Percentiles rank a stretch among this genome's conserved stretches.
Evolutionary conservation across 352 stramenopile species (phyloP).

Genomic region (Pythium aquatile): DNA sequence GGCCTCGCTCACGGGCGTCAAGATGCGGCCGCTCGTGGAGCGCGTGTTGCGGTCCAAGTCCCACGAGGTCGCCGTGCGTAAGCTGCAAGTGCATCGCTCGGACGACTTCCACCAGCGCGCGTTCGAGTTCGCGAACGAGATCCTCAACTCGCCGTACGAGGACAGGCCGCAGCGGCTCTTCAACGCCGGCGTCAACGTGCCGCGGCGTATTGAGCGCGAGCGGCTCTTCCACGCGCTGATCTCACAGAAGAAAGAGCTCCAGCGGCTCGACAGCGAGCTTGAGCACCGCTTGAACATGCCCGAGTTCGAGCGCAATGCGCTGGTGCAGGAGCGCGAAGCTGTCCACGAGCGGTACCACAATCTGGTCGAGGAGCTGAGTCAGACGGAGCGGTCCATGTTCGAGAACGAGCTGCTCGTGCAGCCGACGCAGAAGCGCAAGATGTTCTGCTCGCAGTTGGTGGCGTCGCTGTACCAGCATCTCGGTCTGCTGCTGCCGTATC

Average conservation of each 20-base stretch:
- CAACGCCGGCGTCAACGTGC: conserved; percentile 73
- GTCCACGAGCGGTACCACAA: conserved; percentile 58
- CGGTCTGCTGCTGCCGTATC: conserved; percentile 73
- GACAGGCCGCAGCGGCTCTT: conserved; percentile 70
- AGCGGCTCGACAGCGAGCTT: conserved; percentile 60
- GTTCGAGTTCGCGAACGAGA: conserved; percentile 53
- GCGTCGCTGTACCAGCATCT: conserved; percentile 80
- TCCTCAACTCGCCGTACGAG: conserved; percentile 77
- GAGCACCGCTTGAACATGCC: conserved; percentile 67
- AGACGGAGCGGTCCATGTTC: conserved; percentile 75
- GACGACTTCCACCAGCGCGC: conserved; percentile 57
- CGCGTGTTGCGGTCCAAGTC: conserved; percentile 69
- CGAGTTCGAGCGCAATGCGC: conserved; percentile 69
- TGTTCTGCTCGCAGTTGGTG: conserved; percentile 85
- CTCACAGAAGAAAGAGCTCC: conserved; percentile 60
- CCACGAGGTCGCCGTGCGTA: conserved; percentile 66
- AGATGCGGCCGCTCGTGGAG: conserved; percentile 78
- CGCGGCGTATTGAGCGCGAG: conserved; percentile 66
- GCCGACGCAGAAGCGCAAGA: conserved; percentile 43
- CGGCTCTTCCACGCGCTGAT: conserved; percentile 72
- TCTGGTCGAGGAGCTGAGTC: conserved; percentile 52
- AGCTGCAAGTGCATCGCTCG: conserved; percentile 68
- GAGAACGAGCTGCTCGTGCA: conserved; percentile 68
- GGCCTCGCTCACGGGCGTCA: conserved; percentile 75
- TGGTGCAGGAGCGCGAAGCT: conserved; percentile 44